These are phyloP conservation scores for Onygena corvina DNA, from an alignment of 2,329 filamentous ascomycete genomes.

Conservation along the genomic window DNA sequence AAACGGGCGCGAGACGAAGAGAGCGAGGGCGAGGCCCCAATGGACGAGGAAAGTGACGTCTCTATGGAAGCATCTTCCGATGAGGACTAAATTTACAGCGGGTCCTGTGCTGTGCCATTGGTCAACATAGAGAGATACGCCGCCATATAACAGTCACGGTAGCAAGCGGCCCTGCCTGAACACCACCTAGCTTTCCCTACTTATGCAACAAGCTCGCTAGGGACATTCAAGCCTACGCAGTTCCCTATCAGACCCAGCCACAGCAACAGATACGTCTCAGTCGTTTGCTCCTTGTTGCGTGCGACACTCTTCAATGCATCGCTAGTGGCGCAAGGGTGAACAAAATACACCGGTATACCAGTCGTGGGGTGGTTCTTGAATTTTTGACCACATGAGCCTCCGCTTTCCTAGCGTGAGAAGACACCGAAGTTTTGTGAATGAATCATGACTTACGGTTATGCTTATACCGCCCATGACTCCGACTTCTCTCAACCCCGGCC, in stretches of 20 bases:
- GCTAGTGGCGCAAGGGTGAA: slow-evolving; percentile 83
- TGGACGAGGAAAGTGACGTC: slow-evolving; percentile 57
- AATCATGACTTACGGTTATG: slow-evolving; percentile 51
- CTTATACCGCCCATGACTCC: slow-evolving; percentile 63
- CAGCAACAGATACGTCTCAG: slow-evolving; percentile 62
- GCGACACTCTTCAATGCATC: slow-evolving; percentile 61
- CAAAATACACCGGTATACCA: slow-evolving; percentile 68
- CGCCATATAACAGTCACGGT: too few species aligned
- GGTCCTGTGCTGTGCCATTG: too few species aligned
- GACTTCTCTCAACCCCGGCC: slow-evolving; percentile 46
- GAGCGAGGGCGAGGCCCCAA: slow-evolving; percentile 42
- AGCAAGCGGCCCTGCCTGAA: neutral
- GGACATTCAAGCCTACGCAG: slow-evolving; percentile 66
- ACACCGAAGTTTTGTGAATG: neutral
- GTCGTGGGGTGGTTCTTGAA: slow-evolving; percentile 68
- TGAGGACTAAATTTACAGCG: slow-evolving; percentile 50
- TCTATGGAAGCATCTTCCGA: slow-evolving; percentile 61
- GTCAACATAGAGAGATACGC: too few species aligned
- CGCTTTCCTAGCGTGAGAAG: neutral
- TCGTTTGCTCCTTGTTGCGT: slow-evolving; percentile 26
- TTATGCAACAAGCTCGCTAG: slow-evolving; percentile 46
- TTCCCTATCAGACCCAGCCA: slow-evolving; percentile 84
- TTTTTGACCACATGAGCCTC: slow-evolving; percentile 19
- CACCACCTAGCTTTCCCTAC: neutral
- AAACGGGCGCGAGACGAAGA: slow-evolving; percentile 61